Conservation (phyloP, 1,139 yeast species). For the Saccharomyces hybrid region DNA sequence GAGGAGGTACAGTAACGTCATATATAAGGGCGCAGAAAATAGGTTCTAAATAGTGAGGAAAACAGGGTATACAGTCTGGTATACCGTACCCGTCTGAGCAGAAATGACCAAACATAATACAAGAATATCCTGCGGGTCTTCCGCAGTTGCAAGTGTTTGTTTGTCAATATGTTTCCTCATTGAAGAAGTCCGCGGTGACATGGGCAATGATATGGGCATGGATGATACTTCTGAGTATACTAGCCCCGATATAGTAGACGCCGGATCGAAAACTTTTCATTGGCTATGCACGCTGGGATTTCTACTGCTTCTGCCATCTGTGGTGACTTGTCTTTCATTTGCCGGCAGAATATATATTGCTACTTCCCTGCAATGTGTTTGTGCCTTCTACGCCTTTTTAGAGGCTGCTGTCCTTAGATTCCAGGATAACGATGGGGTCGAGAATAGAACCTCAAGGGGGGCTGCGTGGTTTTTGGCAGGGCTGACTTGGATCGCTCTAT, state of each 20-base stretch:
- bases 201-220: conserved; percentile 17
- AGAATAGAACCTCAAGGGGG: conserved; percentile 57
- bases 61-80: neutral
- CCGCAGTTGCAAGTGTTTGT: neutral
- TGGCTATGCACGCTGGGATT: conserved; percentile 47
- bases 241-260: conserved; percentile 34
- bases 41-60: neutral
- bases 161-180: neutral
- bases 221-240: conserved; percentile 26
- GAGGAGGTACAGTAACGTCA: neutral
- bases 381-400: conserved; percentile 43
- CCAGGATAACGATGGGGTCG: conserved; percentile 57
- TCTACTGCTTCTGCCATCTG: conserved; percentile 46
- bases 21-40: neutral
- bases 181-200: neutral
- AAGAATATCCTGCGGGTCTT: neutral
- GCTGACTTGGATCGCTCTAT: conserved; percentile 40
- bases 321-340: conserved; percentile 46
- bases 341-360: conserved; percentile 45
- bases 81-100: neutral
- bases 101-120: neutral
- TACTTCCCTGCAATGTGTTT: conserved; percentile 40
- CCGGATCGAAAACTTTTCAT: conserved; percentile 53
- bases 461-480: conserved; percentile 53
- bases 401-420: conserved; percentile 53